Conservation (phyloP, 129 eudicot species). For the Kitagawia praeruptora region DNA sequence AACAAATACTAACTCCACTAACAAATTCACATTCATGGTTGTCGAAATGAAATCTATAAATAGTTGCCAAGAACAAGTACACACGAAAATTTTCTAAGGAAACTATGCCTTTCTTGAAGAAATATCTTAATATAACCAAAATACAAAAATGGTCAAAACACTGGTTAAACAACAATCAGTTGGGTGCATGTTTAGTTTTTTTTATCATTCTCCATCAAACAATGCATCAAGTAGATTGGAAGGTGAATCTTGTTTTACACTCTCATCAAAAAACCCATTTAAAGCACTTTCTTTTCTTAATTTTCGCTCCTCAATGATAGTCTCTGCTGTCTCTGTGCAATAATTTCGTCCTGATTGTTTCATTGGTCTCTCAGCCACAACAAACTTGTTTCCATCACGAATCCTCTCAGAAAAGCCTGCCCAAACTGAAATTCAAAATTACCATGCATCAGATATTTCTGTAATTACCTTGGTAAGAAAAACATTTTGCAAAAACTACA, state of each 20-base stretch:
- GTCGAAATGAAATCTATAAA: neutral
- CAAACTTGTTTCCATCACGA: slow-evolving; percentile 89
- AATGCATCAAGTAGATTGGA: slow-evolving; percentile 57
- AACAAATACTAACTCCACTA: neutral
- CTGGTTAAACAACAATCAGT: neutral
- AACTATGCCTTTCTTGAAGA: neutral
- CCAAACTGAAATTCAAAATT: slow-evolving; percentile 53
- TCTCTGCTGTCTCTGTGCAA: slow-evolving; percentile 65
- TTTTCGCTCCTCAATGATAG: slow-evolving; percentile 62
- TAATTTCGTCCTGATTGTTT: slow-evolving; percentile 41
- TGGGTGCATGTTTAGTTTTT: neutral
- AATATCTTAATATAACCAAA: neutral
- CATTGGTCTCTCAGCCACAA: slow-evolving; percentile 75
- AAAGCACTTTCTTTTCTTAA: slow-evolving; percentile 54
- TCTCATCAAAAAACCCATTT: slow-evolving; percentile 57
- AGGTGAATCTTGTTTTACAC: slow-evolving; percentile 47
- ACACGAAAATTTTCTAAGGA: neutral
- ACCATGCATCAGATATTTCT: slow-evolving; percentile 5
- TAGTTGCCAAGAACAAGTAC: neutral
- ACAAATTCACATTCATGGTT: neutral
- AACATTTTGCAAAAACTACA: neutral
- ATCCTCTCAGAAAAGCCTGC: slow-evolving; percentile 86
- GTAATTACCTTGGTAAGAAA: neutral
- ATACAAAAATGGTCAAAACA: neutral
- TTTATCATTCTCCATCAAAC: slow-evolving; percentile 38